Evolutionary conservation across 2,329 filamentous ascomycete genomes (phyloP).

Genomic region (Basipetospora chlamydospora): DNA sequence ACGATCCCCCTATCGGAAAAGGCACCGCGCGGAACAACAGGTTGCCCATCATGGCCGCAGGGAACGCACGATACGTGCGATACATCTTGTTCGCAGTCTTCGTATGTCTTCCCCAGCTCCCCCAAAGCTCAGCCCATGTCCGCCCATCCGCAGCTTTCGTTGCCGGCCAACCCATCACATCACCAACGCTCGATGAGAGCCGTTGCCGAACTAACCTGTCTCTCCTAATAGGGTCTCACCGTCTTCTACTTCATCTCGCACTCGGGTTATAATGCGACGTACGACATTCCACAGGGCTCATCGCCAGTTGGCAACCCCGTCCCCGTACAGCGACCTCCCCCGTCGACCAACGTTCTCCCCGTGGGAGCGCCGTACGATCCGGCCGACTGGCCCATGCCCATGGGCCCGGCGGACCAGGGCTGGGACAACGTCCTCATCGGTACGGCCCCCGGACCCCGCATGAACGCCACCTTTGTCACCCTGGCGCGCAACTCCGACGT

Average conservation of each 20-base stretch:
- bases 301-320: constrained; percentile 11
- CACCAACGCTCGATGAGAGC: no score
- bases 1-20: no score
- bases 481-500: constrained; percentile 85
- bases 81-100: constrained; percentile 72
- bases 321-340: constrained; percentile 7
- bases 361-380: constrained; percentile 20
- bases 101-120: constrained; percentile 36
- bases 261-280: constrained; percentile 30
- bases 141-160: no score
- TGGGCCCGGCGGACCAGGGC: constrained; percentile 35
- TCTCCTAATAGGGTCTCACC: constrained; percentile 38
- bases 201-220: no score
- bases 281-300: constrained; percentile 9
- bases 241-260: constrained; percentile 72
- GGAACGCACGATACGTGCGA: constrained; percentile 60
- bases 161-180: no score
- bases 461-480: constrained; percentile 96
- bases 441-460: constrained; percentile 52
- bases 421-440: constrained; percentile 33
- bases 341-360: constrained; percentile 12
- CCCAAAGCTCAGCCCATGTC: no score
- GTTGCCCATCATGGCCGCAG: constrained; percentile 40
- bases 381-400: constrained; percentile 31
- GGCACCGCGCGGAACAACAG: no score